These are phyloP conservation scores for Dalbergia oliveri DNA, from an alignment of 306 rosid genomes.

Conservation along the genomic window DNA sequence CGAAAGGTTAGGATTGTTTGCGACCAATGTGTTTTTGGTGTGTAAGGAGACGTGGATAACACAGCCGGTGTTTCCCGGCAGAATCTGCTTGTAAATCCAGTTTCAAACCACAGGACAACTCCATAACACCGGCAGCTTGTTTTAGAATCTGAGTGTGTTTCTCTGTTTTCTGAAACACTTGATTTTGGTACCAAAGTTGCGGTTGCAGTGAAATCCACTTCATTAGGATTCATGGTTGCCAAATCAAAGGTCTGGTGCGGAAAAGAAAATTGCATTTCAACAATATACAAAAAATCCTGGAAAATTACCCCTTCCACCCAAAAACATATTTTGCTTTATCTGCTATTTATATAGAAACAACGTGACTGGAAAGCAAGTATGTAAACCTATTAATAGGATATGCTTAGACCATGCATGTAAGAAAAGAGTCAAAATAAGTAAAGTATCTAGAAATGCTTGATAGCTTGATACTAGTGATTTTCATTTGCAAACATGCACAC, in stretches of 20 bases:
- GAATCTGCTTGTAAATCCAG: conserved; percentile 89
- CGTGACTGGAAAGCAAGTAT: not conserved
- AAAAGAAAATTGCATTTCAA: conserved; percentile 3
- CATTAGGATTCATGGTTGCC: conserved; percentile 81
- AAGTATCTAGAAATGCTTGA: conserved; percentile 9
- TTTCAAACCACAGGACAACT: conserved; percentile 89
- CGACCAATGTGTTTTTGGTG: conserved; percentile 83
- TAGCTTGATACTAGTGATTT: not conserved
- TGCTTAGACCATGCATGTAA: not conserved
- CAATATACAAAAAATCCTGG: not conserved
- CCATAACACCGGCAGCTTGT: conserved; percentile 74
- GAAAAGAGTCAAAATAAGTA: not conserved
- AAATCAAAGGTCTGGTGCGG: conserved; percentile 76
- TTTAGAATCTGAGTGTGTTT: conserved; percentile 46
- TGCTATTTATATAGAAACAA: conserved; percentile 3
- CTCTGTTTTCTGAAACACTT: conserved; percentile 33
- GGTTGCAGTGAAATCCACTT: conserved; percentile 86
- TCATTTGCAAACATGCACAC: not conserved
- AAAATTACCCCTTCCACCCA: not conserved
- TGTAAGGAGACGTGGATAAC: conserved; percentile 85
- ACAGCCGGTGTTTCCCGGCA: conserved; percentile 75
- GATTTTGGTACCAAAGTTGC: conserved; percentile 70
- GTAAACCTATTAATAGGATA: not conserved
- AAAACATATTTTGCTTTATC: not conserved
- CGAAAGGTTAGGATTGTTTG: conserved; percentile 85